These are phyloP conservation scores for Colletotrichum cuscutae DNA, from an alignment of 2,329 filamentous ascomycete species.

Conservation along the genomic window DNA sequence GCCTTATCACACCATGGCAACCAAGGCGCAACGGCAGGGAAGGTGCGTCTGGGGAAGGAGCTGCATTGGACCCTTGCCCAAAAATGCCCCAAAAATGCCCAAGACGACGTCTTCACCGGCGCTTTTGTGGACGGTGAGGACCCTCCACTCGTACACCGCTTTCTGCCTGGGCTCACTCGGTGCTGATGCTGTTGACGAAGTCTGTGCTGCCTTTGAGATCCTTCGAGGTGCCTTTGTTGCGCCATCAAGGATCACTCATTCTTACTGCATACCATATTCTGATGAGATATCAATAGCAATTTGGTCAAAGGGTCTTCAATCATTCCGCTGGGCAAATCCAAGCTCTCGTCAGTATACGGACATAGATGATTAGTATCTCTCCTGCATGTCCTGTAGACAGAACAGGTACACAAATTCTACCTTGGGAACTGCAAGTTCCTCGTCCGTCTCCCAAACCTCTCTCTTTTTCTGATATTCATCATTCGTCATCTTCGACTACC, in stretches of 20 bases:
- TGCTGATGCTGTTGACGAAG: neutral
- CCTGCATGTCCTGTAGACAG: too few species aligned
- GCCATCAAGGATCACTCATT: neutral
- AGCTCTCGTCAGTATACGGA: neutral
- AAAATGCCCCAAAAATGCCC: slow-evolving; percentile 4
- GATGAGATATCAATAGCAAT: neutral
- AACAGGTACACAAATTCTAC: too few species aligned
- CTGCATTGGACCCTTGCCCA: slow-evolving; percentile 28
- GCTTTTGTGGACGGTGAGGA: slow-evolving; percentile 12
- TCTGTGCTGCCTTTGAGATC: neutral
- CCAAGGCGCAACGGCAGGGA: slow-evolving; percentile 33
- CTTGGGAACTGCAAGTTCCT: too few species aligned
- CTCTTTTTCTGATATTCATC: neutral
- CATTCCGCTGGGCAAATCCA: neutral
- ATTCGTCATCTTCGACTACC: slow-evolving; percentile 5
- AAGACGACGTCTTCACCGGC: neutral
- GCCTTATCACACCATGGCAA: slow-evolving; percentile 34
- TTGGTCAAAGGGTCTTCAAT: neutral
- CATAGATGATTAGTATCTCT: neutral
- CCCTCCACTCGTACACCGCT: slow-evolving; percentile 28
- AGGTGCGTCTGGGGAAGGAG: slow-evolving; percentile 33
- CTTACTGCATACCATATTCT: neutral
- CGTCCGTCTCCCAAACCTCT: too few species aligned
- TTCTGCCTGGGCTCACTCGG: neutral
- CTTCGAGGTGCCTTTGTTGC: neutral